Percentiles rank a stretch among this genome's conserved stretches.
Evolutionary conservation across 129 eudicot species (phyloP).

Genomic region (Chrysanthemum makinoi): DNA sequence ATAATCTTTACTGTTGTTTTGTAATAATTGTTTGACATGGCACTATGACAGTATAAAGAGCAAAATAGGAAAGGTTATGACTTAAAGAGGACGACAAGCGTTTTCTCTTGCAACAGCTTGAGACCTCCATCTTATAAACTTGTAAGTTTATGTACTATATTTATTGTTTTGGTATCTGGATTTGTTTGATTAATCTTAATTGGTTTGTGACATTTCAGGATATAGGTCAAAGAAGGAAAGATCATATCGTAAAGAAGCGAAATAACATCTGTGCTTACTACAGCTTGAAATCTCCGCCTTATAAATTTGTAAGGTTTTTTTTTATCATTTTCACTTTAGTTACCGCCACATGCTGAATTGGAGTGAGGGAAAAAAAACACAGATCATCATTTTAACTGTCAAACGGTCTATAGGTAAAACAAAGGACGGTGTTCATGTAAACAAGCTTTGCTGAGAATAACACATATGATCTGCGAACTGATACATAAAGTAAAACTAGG

Average conservation of each 20-base stretch:
- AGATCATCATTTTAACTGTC: not conserved
- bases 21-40: slow-evolving; percentile 19
- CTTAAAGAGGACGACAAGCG: slow-evolving; percentile 17
- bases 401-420: slow-evolving; percentile 6
- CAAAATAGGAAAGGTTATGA: slow-evolving; percentile 29
- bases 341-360: slow-evolving; percentile 1
- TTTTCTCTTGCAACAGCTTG: slow-evolving; percentile 59
- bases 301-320: slow-evolving; percentile 65
- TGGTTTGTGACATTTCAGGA: slow-evolving; percentile 26
- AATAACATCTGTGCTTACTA: slow-evolving; percentile 57
- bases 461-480: not conserved
- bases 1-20: not conserved
- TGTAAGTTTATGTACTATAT: slow-evolving; percentile 41
- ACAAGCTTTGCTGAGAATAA: not conserved
- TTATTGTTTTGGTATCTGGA: not conserved
- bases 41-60: slow-evolving; percentile 51
- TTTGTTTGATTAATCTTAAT: slow-evolving; percentile 3
- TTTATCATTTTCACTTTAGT: slow-evolving; percentile 3
- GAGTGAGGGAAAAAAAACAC: not conserved
- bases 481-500: not conserved
- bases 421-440: slow-evolving; percentile 11
- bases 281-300: slow-evolving; percentile 77
- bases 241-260: slow-evolving; percentile 20
- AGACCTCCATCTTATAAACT: slow-evolving; percentile 57
- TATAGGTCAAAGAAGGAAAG: slow-evolving; percentile 36